Conservation (phyloP, 495 filamentous ascomycete genomes). For the Lasiosphaeris hirsuta region DNA sequence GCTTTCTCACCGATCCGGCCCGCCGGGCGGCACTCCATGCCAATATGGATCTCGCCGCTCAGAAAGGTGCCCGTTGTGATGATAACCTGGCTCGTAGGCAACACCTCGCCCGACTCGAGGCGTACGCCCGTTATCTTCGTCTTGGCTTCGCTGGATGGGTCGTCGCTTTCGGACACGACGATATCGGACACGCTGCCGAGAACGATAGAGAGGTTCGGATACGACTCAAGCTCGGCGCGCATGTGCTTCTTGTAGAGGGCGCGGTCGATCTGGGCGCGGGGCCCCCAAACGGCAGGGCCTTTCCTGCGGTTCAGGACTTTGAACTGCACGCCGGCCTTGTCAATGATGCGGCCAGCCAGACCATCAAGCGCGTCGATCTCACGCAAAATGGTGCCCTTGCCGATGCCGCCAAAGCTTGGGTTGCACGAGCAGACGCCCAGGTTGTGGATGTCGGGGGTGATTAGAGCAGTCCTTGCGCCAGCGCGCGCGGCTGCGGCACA, state of each 20-base stretch:
- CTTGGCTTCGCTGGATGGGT: slow-evolving; percentile 50
- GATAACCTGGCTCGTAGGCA: slow-evolving; percentile 76
- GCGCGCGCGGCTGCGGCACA: slow-evolving; percentile 88
- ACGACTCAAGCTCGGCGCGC: slow-evolving; percentile 77
- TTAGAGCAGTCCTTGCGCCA: slow-evolving; percentile 83
- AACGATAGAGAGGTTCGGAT: slow-evolving; percentile 72
- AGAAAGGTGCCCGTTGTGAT: slow-evolving; percentile 97
- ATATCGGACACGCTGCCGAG: slow-evolving; percentile 92
- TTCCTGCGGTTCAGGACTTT: slow-evolving; percentile 82
- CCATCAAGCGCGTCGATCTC: slow-evolving; percentile 96
- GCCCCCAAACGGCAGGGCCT: slow-evolving; percentile 95
- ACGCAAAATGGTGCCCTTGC: slow-evolving; percentile 95
- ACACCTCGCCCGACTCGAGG: slow-evolving; percentile 83
- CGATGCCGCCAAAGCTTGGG: slow-evolving; percentile 94
- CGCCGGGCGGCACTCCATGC: slow-evolving; percentile 75
- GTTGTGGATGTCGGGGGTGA: slow-evolving; percentile 83
- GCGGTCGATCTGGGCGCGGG: slow-evolving; percentile 92
- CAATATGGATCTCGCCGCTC: slow-evolving; percentile 95
- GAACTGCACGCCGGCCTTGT: slow-evolving; percentile 93
- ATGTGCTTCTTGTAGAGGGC: slow-evolving; percentile 87
- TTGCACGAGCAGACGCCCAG: slow-evolving; percentile 97
- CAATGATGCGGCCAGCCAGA: slow-evolving; percentile 81
- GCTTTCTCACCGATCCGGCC: slow-evolving; percentile 94
- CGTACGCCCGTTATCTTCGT: slow-evolving; percentile 81
- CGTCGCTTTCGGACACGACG: slow-evolving; percentile 57